Evolutionary conservation across 768 basidiomycete species (phyloP).

Genomic region (Agrocybe pediades): DNA sequence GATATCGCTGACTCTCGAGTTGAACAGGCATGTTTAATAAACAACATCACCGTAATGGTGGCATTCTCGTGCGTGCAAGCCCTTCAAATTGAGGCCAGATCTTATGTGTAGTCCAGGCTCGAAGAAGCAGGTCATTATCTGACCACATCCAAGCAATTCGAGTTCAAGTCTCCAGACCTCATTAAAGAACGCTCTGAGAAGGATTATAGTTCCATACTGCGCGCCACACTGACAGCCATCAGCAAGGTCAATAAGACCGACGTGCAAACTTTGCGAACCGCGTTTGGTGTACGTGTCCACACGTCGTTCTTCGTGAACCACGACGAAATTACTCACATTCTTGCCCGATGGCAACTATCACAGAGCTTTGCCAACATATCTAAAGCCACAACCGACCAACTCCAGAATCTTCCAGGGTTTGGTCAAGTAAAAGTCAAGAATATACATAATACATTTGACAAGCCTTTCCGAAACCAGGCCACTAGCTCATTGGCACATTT

Average conservation of each 20-base stretch:
- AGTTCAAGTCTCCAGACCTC: conserved; percentile 89
- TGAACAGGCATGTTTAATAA: conserved; percentile 84
- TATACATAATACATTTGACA: conserved; percentile 87
- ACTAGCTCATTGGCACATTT: conserved; percentile 41
- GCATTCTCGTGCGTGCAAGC: conserved; percentile 75
- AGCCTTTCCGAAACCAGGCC: conserved; percentile 76
- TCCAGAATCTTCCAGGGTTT: conserved; percentile 88
- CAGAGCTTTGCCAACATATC: conserved; percentile 89
- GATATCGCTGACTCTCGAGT: background rate
- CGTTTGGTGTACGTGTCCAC: conserved; percentile 76
- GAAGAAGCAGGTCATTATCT: conserved; percentile 96
- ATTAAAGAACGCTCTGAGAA: conserved; percentile 96
- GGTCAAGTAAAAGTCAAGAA: conserved; percentile 93
- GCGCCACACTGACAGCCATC: conserved; percentile 82
- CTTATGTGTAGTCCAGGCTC: conserved; percentile 42
- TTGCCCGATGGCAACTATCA: too few relatives aligned
- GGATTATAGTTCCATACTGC: conserved; percentile 80
- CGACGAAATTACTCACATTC: too few relatives aligned
- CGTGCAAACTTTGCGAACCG: conserved; percentile 86
- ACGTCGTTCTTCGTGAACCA: conserved; percentile 2
- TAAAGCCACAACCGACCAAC: conserved; percentile 66
- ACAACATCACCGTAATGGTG: conserved; percentile 89
- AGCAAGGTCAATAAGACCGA: conserved; percentile 98
- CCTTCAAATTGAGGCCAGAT: conserved; percentile 2
- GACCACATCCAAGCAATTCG: conserved; percentile 88